Evolutionary conservation across 768 basidiomycete species (phyloP), one percentile per base, ranked within the genome.

Genomic region (Serendipita vermifera): DNA sequence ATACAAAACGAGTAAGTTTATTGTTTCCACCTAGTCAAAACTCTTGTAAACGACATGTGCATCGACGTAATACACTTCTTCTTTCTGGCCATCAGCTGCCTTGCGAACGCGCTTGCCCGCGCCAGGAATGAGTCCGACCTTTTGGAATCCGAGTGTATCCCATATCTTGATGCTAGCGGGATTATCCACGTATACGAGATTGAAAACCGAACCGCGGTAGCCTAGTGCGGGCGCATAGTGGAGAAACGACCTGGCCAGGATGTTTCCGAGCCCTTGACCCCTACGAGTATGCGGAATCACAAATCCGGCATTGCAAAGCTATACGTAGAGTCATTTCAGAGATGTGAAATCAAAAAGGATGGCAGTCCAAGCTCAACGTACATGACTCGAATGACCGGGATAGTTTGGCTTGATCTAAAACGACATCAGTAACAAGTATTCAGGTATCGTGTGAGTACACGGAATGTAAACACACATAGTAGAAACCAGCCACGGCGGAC

Each of bases 221-320:
- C 87, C 89, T 22, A 92, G 70, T 33, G 70, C 72, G 0, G 90
- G 93, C 1, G 79, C 93, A 63, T 88, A 89, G 65, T 85, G 71
- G 17, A 93, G 70, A 68, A 80, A 96, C 2, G 87, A 87, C 58
- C 75, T 76, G 2, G 85, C 90, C 33, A 97, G 77, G 5, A 78
- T 71, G 38, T 71, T 69, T 15, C 91, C 92, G 62, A 84, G 79
- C 29, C 84, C 81, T 33, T 72, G 69, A 2, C 80, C 80, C 24
- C 88, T 76, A 31, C 81, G 78, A 0, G 63, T 63, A 3, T 77
- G 73, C 20, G 83, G 79, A 5, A 92, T 82, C 33, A 94, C 73
- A 69, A 96, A 96, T 2, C 92, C 92, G 3, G 78, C 90, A 62
- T 94, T 96, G 70, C 88, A 90, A 59, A 86, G 85, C 83, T 88